Conservation (phyloP, 352 stramenopile species). For the Pythium folliculosum region DNA sequence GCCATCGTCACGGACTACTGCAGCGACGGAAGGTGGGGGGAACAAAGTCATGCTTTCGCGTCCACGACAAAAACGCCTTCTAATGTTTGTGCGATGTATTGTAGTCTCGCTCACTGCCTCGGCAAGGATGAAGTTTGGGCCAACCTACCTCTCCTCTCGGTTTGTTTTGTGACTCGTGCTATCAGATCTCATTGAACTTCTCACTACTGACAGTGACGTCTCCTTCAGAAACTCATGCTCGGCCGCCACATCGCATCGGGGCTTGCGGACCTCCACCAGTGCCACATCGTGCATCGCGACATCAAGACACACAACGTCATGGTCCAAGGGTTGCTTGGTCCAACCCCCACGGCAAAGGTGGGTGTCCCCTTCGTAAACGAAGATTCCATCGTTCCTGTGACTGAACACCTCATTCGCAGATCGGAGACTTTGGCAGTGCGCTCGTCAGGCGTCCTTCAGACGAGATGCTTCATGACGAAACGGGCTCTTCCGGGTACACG, state of each 20-base stretch:
- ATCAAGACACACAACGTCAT: slow-evolving; percentile 33
- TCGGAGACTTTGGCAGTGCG: slow-evolving; percentile 30
- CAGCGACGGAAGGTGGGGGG: slow-evolving; percentile 21
- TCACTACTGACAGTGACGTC: neutral
- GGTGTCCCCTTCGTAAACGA: no score
- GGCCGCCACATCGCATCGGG: slow-evolving; percentile 11
- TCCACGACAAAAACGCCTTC: neutral
- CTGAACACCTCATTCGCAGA: slow-evolving; percentile 6
- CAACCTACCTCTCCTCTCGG: slow-evolving; percentile 7
- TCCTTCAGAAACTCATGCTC: slow-evolving; percentile 24
- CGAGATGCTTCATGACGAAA: slow-evolving; percentile 21
- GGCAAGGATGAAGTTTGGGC: slow-evolving; percentile 1
- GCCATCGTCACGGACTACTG: slow-evolving; percentile 30
- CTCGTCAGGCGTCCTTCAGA: slow-evolving; percentile 7
- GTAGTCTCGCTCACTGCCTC: slow-evolving; percentile 26
- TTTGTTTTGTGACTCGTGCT: neutral
- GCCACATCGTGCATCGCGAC: slow-evolving; percentile 28
- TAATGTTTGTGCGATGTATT: neutral
- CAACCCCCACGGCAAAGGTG: slow-evolving; percentile 17
- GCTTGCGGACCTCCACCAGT: slow-evolving; percentile 13
- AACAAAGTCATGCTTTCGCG: neutral
- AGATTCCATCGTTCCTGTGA: no score
- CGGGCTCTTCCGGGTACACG: slow-evolving; percentile 27
- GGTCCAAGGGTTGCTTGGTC: slow-evolving; percentile 10
- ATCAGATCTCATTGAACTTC: no score